Percentiles rank a stretch among this genome's conserved stretches.
These are phyloP conservation scores for Plenodomus tracheiphilus DNA, from an alignment of 2,329 filamentous ascomycete species.

Conservation along the genomic window DNA sequence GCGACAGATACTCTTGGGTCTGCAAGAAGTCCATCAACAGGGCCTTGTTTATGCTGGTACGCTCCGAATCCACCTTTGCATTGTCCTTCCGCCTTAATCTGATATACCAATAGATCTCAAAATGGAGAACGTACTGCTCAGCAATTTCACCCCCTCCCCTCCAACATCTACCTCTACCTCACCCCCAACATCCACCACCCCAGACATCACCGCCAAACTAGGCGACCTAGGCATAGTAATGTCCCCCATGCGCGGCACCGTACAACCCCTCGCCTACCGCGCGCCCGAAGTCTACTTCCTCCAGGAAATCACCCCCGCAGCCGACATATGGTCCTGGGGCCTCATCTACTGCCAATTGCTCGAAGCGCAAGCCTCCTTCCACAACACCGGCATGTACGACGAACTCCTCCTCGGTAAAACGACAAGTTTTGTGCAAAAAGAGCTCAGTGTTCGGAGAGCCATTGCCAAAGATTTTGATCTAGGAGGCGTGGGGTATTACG, in stretches of 20 bases:
- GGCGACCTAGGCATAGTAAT: conserved; percentile 15
- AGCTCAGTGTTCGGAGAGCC: conserved; percentile 7
- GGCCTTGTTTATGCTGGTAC: conserved; percentile 13
- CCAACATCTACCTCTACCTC: background rate
- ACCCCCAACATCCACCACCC: background rate
- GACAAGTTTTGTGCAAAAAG: conserved; percentile 7
- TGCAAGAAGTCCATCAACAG: conserved; percentile 10
- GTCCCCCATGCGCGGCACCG: conserved; percentile 11
- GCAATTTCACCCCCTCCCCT: conserved; percentile 2
- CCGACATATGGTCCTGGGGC: conserved; percentile 14
- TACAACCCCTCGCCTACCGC: conserved; percentile 14
- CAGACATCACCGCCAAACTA: conserved; percentile 9
- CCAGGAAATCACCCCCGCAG: conserved; percentile 11
- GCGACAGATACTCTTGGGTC: conserved; percentile 8
- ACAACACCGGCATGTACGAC: conserved; percentile 12
- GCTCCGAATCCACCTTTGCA: background rate
- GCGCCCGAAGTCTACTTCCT: conserved; percentile 14
- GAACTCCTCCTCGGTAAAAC: conserved; percentile 1
- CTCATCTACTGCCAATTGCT: conserved; percentile 13
- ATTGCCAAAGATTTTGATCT: conserved; percentile 12
- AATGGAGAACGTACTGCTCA: conserved; percentile 13
- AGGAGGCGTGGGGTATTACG: conserved; percentile 4
- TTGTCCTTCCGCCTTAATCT: too few species aligned
- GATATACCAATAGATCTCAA: conserved; percentile 6
- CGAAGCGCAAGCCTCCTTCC: conserved; percentile 11